These are phyloP conservation scores for Thelonectria discophora DNA, from an alignment of 2,329 filamentous ascomycete species.

Conservation along the genomic window DNA sequence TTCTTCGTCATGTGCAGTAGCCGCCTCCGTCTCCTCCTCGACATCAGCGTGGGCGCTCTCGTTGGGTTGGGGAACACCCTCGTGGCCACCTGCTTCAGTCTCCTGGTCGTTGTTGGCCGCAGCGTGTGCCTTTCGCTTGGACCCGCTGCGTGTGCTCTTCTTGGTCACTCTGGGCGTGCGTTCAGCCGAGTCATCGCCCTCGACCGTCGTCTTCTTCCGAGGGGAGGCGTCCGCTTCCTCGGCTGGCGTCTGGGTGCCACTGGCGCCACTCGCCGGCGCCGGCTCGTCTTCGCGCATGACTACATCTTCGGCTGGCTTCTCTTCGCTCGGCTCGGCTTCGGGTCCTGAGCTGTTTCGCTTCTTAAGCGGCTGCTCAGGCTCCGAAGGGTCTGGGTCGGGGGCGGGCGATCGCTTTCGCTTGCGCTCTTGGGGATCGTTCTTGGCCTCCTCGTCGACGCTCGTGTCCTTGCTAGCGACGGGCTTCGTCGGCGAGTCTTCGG, in stretches of 20 bases:
- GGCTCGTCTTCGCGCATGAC: slow-evolving; percentile 49
- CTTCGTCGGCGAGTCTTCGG: slow-evolving; percentile 50
- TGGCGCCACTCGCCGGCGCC: slow-evolving; percentile 46
- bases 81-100: slow-evolving; percentile 45
- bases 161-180: slow-evolving; percentile 48
- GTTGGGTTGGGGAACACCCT: slow-evolving; percentile 52
- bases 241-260: slow-evolving; percentile 52
- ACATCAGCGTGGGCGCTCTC: slow-evolving; percentile 66
- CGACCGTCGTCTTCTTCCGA: slow-evolving; percentile 40
- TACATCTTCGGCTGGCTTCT: slow-evolving; percentile 41
- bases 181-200: slow-evolving; percentile 46
- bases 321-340: slow-evolving; percentile 49
- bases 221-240: slow-evolving; percentile 56
- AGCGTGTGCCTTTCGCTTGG: slow-evolving; percentile 49
- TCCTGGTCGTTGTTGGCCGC: slow-evolving; percentile 45
- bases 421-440: slow-evolving; percentile 50
- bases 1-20: slow-evolving; percentile 71
- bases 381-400: slow-evolving; percentile 56
- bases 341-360: slow-evolving; percentile 63
- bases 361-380: slow-evolving; percentile 58
- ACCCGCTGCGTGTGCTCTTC: slow-evolving; percentile 54
- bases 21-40: slow-evolving; percentile 68
- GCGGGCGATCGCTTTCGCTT: slow-evolving; percentile 62
- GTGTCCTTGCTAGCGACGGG: slow-evolving; percentile 39
- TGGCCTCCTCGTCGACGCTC: slow-evolving; percentile 44